Conservation (phyloP, 1,284 basidiomycete species). For the Cryptococcus depauperatus region DNA sequence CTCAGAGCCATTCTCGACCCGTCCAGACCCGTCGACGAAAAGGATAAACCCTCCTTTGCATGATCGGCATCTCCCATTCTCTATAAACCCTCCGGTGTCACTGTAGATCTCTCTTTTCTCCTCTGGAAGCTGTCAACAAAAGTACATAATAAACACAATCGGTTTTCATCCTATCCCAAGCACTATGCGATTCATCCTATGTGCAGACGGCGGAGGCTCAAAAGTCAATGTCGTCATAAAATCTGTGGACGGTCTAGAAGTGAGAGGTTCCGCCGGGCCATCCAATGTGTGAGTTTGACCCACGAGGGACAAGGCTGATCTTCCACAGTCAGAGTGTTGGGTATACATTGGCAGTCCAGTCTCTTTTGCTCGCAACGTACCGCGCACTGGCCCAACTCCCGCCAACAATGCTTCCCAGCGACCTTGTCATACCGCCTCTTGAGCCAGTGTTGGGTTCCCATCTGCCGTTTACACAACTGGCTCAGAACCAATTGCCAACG, state of each 20-base stretch:
- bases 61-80: too few relatives aligned
- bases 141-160: neutral
- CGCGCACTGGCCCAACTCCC: conserved; percentile 33
- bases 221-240: conserved; percentile 38
- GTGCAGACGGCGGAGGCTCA: conserved; percentile 36
- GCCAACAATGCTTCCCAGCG: conserved; percentile 12
- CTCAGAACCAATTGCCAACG: conserved; percentile 6
- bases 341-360: conserved; percentile 24
- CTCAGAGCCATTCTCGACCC: too few relatives aligned
- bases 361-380: conserved; percentile 36
- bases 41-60: too few relatives aligned
- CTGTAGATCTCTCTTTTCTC: neutral
- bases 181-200: conserved; percentile 23
- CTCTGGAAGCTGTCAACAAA: too few relatives aligned
- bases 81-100: neutral
- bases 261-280: conserved; percentile 34
- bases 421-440: conserved; percentile 1
- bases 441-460: neutral
- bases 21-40: too few relatives aligned
- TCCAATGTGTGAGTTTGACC: conserved; percentile 34
- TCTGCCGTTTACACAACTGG: neutral
- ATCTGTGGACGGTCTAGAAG: conserved; percentile 30
- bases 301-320: neutral
- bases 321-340: conserved; percentile 30
- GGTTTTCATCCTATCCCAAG: too few relatives aligned